Base-by-base conservation (phyloP, 305 asterid species). In the Fraxinus sp. region DNA sequence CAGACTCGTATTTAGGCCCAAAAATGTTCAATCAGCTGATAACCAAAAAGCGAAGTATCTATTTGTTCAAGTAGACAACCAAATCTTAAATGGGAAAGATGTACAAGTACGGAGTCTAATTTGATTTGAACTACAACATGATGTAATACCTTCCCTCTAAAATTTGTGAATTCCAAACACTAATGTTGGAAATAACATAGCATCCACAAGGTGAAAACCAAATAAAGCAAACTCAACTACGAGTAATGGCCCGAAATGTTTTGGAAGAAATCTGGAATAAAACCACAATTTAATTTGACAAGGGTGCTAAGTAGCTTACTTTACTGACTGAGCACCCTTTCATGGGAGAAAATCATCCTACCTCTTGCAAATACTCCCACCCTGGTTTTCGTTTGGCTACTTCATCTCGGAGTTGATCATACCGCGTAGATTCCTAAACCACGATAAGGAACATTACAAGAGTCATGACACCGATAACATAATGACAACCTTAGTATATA, bases 281-380 rank as follows among this genome's bases (percentile, higher is more conserved):
- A 10, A 3, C 73, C 73, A 26, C 73, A 66, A 4, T 66, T 24
- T 70, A 14, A 70, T 70, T 13, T 30, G 75, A 28, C 22, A 28
- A 71, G 24, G 76, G 37, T 26, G 74, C 35, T 28, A 3, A 28
- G 18, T 30, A 66, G 73, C 30, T 32, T 71, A 71, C 11, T 70
- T 30, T 71, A 13, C 76, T 71, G 39, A 70, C 73, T 28, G 3
- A 16, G 44, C 76, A 30, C 41, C 76, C 41, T 49, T 13, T 57
- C 71, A 28, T 37, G 64, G 32, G 33, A 81, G 44, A 83, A 81
- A 82, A 82, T 74, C 18, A 78, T 81, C 89, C 62, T 87, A 94
- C 99, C 89, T 94, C 92, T 87, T 96, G 99, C 97, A 96, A 86
- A 86, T 91, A 86, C 86, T 96, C 99, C 99, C 99, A 96, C 77